These are phyloP conservation scores for Cytauxzoon felis DNA, from an alignment of 169 alveolate species.

Conservation along the genomic window DNA sequence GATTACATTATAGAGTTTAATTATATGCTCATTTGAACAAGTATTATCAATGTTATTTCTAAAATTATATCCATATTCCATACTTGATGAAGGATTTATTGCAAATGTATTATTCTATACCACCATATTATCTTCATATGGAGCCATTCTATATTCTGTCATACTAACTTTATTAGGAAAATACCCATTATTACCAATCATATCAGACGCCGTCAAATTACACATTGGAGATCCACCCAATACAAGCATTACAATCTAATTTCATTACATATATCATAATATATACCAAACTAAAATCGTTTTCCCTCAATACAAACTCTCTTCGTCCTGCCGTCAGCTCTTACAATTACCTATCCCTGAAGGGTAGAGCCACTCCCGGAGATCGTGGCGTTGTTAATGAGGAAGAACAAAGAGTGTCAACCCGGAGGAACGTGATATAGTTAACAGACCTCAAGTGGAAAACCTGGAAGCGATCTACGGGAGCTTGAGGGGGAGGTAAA, in stretches of 20 bases:
- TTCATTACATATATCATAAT: background rate
- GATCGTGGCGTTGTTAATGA: no score
- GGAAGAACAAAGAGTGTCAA: no score
- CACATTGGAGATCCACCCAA: slow-evolving; percentile 49
- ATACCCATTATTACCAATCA: slow-evolving; percentile 22
- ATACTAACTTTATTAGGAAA: slow-evolving; percentile 18
- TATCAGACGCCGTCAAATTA: slow-evolving; percentile 52
- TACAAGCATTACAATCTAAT: no score
- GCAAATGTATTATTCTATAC: slow-evolving; percentile 18
- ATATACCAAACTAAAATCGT: background rate
- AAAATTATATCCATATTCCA: slow-evolving; percentile 25
- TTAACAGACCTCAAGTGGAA: no score
- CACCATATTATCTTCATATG: slow-evolving; percentile 28
- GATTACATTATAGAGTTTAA: slow-evolving; percentile 2
- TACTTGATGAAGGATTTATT: slow-evolving; percentile 14
- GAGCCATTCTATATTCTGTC: slow-evolving; percentile 26
- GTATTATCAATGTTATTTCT: slow-evolving; percentile 40
- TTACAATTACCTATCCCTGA: no score
- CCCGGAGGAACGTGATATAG: no score
- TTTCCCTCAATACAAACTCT: background rate
- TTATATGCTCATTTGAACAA: slow-evolving; percentile 28
- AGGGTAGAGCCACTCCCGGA: no score
- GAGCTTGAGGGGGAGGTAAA: no score
- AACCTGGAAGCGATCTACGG: no score
- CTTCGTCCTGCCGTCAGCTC: no score